Evolutionary conservation across 495 filamentous ascomycete species (phyloP).

Genomic region (Penicillium tannophilum): DNA sequence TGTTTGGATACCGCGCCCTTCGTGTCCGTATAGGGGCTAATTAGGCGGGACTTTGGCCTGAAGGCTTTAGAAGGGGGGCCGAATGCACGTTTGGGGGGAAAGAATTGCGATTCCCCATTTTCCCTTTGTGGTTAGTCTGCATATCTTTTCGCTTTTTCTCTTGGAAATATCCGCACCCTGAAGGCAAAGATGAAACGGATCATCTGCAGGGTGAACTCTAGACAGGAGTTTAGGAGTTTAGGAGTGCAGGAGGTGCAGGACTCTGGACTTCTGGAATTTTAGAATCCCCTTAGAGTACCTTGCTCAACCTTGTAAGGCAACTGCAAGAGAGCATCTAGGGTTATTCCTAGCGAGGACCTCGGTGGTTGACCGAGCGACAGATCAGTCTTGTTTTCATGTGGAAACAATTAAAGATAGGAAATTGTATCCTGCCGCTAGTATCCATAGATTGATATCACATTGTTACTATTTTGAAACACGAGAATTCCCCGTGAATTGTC

Average conservation of each 20-base stretch:
- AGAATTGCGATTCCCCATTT: not conserved
- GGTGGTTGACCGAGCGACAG: no score
- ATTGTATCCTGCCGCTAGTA: not conserved
- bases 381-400: no score
- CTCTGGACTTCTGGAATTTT: no score
- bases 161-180: not conserved
- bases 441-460: not conserved
- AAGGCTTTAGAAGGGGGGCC: not conserved
- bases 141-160: conserved; percentile 7
- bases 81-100: not conserved
- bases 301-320: no score
- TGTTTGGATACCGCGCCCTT: not conserved
- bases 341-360: no score
- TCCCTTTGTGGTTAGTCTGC: conserved; percentile 11
- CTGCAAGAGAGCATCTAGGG: no score
- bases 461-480: not conserved
- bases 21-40: not conserved
- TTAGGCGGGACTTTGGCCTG: no score
- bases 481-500: not conserved
- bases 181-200: not conserved
- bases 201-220: no score
- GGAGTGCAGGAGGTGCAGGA: no score
- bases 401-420: no score
- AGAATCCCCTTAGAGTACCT: no score
- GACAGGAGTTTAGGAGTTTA: no score